phyloP scores from a whole-genome alignment of 176 grass and related monocot species.

The Canna indica region DNA sequence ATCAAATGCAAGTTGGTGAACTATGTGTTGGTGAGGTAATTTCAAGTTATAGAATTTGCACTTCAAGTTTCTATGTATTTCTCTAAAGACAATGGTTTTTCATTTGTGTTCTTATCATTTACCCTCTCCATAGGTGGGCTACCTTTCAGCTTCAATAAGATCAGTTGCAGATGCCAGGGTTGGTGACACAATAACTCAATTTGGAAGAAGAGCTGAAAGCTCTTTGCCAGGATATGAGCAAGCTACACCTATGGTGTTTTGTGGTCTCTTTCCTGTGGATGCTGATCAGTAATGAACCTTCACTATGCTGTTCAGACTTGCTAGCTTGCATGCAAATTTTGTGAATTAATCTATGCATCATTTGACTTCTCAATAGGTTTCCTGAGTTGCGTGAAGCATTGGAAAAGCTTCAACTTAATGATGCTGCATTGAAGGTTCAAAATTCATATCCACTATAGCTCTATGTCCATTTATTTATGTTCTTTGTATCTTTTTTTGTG shows the following conservation, averaged over 20 bases:
- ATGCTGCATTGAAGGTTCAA: constrained; percentile 79
- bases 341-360: not conserved
- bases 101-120: not conserved
- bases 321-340: constrained; percentile 14
- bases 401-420: constrained; percentile 92
- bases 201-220: constrained; percentile 49
- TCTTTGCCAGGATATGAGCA: constrained; percentile 87
- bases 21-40: constrained; percentile 91
- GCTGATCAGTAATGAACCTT: constrained; percentile 70
- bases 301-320: constrained; percentile 13
- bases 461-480: not conserved
- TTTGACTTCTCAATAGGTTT: constrained; percentile 47
- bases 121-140: constrained; percentile 51
- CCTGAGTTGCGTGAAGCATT: constrained; percentile 81
- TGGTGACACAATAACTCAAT: constrained; percentile 88
- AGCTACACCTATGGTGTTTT: constrained; percentile 95
- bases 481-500: constrained; percentile 12
- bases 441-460: constrained; percentile 9
- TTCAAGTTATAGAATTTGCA: not conserved
- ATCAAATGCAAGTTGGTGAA: constrained; percentile 74
- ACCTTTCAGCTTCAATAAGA: constrained; percentile 91
- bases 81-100: not conserved
- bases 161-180: constrained; percentile 93
- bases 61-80: not conserved
- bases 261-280: constrained; percentile 89